Conservation (phyloP, 2,329 filamentous ascomycete genomes). For the Phoma sp. region DNA sequence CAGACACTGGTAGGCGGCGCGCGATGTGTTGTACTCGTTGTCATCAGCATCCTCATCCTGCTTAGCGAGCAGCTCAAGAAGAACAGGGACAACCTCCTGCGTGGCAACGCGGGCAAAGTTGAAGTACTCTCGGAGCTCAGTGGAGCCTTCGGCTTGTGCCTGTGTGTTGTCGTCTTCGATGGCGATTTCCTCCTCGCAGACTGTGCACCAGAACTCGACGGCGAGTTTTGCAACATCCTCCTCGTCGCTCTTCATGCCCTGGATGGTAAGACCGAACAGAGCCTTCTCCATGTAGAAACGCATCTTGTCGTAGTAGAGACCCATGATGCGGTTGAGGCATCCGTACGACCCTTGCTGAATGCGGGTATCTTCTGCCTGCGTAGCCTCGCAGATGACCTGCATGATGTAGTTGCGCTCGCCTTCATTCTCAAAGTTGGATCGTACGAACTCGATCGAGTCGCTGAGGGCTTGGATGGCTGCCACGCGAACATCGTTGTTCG, state of each 20-base stretch:
- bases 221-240: slow-evolving; percentile 98
- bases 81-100: slow-evolving; percentile 90
- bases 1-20: slow-evolving; percentile 94
- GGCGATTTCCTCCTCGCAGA: slow-evolving; percentile 96
- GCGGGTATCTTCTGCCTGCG: slow-evolving; percentile 86
- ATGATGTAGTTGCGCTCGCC: slow-evolving; percentile 99
- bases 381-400: slow-evolving; percentile 99
- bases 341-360: slow-evolving; percentile 97
- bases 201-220: slow-evolving; percentile 99
- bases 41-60: slow-evolving; percentile 97
- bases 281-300: slow-evolving; percentile 99
- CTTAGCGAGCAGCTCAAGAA: slow-evolving; percentile 87
- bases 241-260: slow-evolving; percentile 97
- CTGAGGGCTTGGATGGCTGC: slow-evolving; percentile 93
- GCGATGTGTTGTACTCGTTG: slow-evolving; percentile 96
- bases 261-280: slow-evolving; percentile 93
- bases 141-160: slow-evolving; percentile 72
- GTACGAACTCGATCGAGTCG: slow-evolving; percentile 96
- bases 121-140: slow-evolving; percentile 89
- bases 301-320: slow-evolving; percentile 99
- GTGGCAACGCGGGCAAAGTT: slow-evolving; percentile 95
- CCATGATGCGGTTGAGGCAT: slow-evolving; percentile 98
- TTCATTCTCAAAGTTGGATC: slow-evolving; percentile 98
- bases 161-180: slow-evolving; percentile 97
- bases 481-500: slow-evolving; percentile 86